Evolutionary conservation across 352 stramenopile species (phyloP).

Genomic region (Pythium rhizo-oryzae): DNA sequence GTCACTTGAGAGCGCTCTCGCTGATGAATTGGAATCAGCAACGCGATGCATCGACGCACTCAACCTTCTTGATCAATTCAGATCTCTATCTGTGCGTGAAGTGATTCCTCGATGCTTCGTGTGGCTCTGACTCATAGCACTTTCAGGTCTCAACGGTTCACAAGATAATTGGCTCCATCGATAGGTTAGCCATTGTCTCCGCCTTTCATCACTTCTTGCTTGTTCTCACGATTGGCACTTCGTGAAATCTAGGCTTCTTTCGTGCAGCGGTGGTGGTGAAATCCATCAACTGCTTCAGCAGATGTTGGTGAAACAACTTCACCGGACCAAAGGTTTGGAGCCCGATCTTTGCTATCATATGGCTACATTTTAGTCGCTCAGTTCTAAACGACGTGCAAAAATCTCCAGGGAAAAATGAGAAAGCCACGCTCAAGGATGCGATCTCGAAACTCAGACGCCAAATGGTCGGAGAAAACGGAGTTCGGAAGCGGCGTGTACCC

Average conservation of each 20-base stretch:
- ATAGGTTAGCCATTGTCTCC: slow-evolving; percentile 12
- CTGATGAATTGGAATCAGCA: slow-evolving; percentile 13
- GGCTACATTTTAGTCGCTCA: slow-evolving; percentile 22
- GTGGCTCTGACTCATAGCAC: background rate
- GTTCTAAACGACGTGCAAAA: background rate
- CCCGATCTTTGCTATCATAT: slow-evolving; percentile 1
- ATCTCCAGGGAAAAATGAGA: slow-evolving; percentile 21
- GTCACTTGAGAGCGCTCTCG: slow-evolving; percentile 14
- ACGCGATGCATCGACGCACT: slow-evolving; percentile 15
- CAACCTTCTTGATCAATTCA: slow-evolving; percentile 19
- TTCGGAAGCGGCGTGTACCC: background rate
- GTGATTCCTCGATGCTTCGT: background rate
- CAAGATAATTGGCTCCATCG: slow-evolving; percentile 9
- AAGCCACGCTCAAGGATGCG: slow-evolving; percentile 13
- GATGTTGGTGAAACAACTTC: slow-evolving; percentile 27
- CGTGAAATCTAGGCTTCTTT: background rate
- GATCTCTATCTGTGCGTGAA: slow-evolving; percentile 9
- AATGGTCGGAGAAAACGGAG: background rate
- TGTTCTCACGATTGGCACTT: slow-evolving; percentile 7
- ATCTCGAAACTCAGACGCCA: slow-evolving; percentile 10
- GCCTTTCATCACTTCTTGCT: background rate
- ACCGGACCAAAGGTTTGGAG: slow-evolving; percentile 24
- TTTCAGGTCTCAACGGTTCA: slow-evolving; percentile 9
- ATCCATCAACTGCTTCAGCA: slow-evolving; percentile 9
- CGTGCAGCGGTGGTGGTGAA: too few species aligned